Percentiles rank a stretch among this genome's conserved stretches.
Conservation (phyloP, 2,329 filamentous ascomycete genomes). For the Xylaria sp. region DNA sequence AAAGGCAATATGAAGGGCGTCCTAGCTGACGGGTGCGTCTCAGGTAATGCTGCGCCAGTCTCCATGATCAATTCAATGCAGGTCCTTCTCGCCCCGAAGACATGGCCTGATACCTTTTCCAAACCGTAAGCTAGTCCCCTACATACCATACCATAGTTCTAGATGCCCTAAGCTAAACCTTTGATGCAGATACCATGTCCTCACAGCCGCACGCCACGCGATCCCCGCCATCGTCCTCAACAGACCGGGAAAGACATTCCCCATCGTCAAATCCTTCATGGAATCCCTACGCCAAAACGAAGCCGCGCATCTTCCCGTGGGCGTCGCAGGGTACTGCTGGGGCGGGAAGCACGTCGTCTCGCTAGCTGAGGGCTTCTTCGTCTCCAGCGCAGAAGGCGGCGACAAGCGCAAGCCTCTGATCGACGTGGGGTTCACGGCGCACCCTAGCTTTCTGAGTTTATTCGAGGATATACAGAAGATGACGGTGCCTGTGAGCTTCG, state of each 20-base stretch:
- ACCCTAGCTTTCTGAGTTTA: constrained; percentile 56
- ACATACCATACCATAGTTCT: neutral
- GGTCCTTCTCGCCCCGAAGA: constrained; percentile 29
- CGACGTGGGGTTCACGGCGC: constrained; percentile 58
- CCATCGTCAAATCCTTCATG: constrained; percentile 47
- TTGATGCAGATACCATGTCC: constrained; percentile 25
- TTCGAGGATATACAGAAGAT: constrained; percentile 55
- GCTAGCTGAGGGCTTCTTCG: constrained; percentile 49
- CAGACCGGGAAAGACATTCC: constrained; percentile 40
- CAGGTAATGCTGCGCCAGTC: constrained; percentile 37
- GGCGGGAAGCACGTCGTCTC: constrained; percentile 61
- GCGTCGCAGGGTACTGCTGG: constrained; percentile 67
- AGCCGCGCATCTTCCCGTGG: constrained; percentile 46
- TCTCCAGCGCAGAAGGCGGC: too few relatives aligned
- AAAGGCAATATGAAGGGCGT: neutral
- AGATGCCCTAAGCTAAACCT: neutral
- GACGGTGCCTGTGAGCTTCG: constrained; percentile 52
- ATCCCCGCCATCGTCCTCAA: constrained; percentile 44
- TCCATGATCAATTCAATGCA: constrained; percentile 41
- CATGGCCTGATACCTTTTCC: constrained; percentile 31
- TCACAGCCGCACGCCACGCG: constrained; percentile 34
- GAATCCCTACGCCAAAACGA: constrained; percentile 43
- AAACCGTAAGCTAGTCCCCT: constrained; percentile 39
- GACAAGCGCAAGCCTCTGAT: constrained; percentile 47
- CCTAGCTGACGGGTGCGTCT: neutral